A percentile compares a stretch with the other conserved stretches of the same genome.
phyloP scores from a whole-genome alignment of 257 asterid species.

The Solanum chaucha region DNA sequence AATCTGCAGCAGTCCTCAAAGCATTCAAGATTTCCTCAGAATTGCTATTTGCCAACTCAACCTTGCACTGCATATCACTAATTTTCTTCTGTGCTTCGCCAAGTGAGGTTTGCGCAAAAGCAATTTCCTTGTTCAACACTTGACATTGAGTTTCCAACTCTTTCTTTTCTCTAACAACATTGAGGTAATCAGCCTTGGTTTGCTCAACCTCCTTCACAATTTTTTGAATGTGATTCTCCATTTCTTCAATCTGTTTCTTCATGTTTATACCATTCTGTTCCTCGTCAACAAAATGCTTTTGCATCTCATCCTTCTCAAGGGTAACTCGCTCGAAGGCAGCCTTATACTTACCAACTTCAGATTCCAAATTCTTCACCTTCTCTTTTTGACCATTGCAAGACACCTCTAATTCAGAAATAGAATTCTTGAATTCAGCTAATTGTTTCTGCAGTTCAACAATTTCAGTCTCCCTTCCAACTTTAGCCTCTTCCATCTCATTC shows the following conservation, averaged over 20 bases:
- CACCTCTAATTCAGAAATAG: constrained; percentile 24
- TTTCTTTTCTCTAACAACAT: constrained; percentile 25
- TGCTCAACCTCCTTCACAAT: constrained; percentile 10
- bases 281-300: constrained; percentile 25
- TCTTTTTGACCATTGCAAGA: constrained; percentile 12
- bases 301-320: constrained; percentile 30
- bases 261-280: constrained; percentile 21
- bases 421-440: constrained; percentile 24
- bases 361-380: constrained; percentile 29
- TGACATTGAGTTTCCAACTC: constrained; percentile 27
- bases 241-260: constrained; percentile 24
- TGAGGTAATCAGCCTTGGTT: constrained; percentile 29
- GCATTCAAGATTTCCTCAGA: constrained; percentile 32
- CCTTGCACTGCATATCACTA: constrained; percentile 25
- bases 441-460: constrained; percentile 30
- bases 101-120: constrained; percentile 23
- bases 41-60: constrained; percentile 24
- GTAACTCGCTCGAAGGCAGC: constrained; percentile 22
- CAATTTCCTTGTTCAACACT: constrained; percentile 27
- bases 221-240: constrained; percentile 32
- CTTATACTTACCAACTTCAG: constrained; percentile 25
- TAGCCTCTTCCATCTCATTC: constrained; percentile 24
- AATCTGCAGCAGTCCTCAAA: constrained; percentile 44
- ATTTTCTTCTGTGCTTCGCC: constrained; percentile 17
- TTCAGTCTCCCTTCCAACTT: constrained; percentile 22